phyloP scores from a whole-genome alignment of 352 stramenopile species.

The Blastocystis sp. region DNA sequence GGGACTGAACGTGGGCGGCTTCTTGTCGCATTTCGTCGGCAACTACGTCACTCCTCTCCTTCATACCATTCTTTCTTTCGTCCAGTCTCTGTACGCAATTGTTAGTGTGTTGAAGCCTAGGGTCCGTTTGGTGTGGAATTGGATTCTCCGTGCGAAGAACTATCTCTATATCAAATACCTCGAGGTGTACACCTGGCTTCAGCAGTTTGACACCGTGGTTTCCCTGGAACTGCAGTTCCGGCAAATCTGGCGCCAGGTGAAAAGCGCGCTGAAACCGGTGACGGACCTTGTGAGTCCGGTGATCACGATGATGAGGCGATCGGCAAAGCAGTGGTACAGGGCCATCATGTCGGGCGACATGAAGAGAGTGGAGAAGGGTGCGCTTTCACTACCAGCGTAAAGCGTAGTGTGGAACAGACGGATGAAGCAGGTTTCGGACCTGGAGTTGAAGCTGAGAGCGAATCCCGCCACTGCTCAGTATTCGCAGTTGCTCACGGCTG shows the following conservation, averaged over 20 bases:
- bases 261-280: background rate
- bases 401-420: background rate
- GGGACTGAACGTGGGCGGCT: background rate
- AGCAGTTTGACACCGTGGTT: slow-evolving; percentile 9
- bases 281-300: background rate
- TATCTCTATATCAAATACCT: background rate
- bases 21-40: background rate
- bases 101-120: background rate
- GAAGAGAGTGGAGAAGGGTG: background rate
- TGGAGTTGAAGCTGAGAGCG: background rate
- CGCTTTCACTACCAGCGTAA: background rate
- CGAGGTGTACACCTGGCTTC: background rate
- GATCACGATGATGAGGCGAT: background rate
- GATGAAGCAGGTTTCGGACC: background rate
- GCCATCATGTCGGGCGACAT: background rate
- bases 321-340: background rate
- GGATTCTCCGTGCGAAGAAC: background rate
- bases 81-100: background rate
- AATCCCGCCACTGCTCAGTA: background rate
- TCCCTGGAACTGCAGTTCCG: background rate
- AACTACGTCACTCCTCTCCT: slow-evolving; percentile 2
- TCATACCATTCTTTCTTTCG: background rate
- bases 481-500: background rate
- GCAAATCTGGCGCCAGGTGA: background rate
- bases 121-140: background rate